Evolutionary conservation across 2,329 filamentous ascomycete species (phyloP).

Genomic region (Cordyceps fumosorosea): DNA sequence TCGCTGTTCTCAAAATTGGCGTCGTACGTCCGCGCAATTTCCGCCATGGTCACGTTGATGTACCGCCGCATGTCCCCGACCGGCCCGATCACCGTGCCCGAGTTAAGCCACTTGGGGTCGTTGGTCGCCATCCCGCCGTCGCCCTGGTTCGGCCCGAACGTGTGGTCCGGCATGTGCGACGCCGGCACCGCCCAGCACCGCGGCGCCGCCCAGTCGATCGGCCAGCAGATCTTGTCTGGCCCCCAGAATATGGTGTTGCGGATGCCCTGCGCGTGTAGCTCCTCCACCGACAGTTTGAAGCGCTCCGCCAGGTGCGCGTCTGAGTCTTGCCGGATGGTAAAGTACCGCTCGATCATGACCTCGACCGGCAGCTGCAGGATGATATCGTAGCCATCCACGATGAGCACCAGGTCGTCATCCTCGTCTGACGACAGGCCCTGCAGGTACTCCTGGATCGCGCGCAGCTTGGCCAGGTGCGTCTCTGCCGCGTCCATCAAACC

Average conservation of each 20-base stretch:
- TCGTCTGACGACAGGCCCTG: slow-evolving; percentile 21
- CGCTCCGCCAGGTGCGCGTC: slow-evolving; percentile 44
- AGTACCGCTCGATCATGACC: slow-evolving; percentile 56
- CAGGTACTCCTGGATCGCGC: slow-evolving; percentile 30
- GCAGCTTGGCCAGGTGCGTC: slow-evolving; percentile 35
- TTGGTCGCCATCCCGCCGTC: slow-evolving; percentile 24
- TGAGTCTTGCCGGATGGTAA: slow-evolving; percentile 43
- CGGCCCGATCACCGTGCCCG: slow-evolving; percentile 39
- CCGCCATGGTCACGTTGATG: slow-evolving; percentile 24
- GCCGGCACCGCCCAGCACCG: slow-evolving; percentile 35
- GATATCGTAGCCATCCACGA: slow-evolving; percentile 58
- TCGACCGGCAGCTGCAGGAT: slow-evolving; percentile 61
- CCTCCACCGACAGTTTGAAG: slow-evolving; percentile 36
- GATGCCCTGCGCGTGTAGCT: slow-evolving; percentile 24
- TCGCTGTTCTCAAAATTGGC: slow-evolving; percentile 25
- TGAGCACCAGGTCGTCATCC: slow-evolving; percentile 54
- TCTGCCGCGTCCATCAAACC: slow-evolving; percentile 28
- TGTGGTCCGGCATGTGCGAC: slow-evolving; percentile 25
- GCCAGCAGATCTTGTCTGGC: slow-evolving; percentile 39
- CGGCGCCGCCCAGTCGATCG: slow-evolving; percentile 27
- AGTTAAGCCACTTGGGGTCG: slow-evolving; percentile 38
- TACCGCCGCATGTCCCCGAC: slow-evolving; percentile 25
- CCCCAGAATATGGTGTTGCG: slow-evolving; percentile 37
- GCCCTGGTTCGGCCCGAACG: slow-evolving; percentile 32
- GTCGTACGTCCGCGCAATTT: slow-evolving; percentile 29